These are phyloP conservation scores for Linnemannia exigua DNA, from an alignment of 192 early-diverging fungal genomes.

Conservation along the genomic window DNA sequence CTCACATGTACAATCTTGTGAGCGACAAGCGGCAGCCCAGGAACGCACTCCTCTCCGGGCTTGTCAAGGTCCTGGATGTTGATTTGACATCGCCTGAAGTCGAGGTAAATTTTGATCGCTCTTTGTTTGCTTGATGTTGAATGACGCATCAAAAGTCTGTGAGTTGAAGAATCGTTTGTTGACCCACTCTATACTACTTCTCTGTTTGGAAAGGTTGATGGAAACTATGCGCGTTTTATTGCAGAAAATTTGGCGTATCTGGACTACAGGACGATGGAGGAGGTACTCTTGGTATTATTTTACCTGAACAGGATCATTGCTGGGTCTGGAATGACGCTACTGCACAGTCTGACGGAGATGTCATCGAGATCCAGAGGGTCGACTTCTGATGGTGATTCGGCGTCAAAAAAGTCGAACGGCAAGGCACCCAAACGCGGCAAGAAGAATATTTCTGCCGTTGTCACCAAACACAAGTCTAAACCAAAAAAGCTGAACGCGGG, in stretches of 20 bases:
- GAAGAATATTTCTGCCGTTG: neutral
- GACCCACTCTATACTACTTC: neutral
- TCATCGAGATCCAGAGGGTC: neutral
- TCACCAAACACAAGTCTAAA: neutral
- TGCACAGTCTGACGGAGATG: constrained; percentile 20
- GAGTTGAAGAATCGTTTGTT: constrained; percentile 26
- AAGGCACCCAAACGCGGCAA: neutral
- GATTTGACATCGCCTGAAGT: constrained; percentile 55
- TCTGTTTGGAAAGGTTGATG: constrained; percentile 56
- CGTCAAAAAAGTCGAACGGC: neutral
- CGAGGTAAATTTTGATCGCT: constrained; percentile 20
- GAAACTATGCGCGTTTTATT: constrained; percentile 78
- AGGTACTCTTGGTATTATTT: constrained; percentile 83
- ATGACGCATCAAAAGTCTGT: neutral
- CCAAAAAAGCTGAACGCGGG: neutral
- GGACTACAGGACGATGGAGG: constrained; percentile 85
- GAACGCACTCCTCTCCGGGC: constrained; percentile 77
- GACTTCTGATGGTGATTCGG: neutral
- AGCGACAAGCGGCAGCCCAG: constrained; percentile 75
- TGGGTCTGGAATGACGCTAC: constrained; percentile 70
- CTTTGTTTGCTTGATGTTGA: neutral
- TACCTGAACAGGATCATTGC: constrained; percentile 81
- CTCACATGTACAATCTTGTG: constrained; percentile 77
- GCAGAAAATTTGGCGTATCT: constrained; percentile 88
- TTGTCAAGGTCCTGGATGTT: constrained; percentile 81